These are phyloP conservation scores for Pythium apleroticum DNA, from an alignment of 352 stramenopile species.

Conservation along the genomic window DNA sequence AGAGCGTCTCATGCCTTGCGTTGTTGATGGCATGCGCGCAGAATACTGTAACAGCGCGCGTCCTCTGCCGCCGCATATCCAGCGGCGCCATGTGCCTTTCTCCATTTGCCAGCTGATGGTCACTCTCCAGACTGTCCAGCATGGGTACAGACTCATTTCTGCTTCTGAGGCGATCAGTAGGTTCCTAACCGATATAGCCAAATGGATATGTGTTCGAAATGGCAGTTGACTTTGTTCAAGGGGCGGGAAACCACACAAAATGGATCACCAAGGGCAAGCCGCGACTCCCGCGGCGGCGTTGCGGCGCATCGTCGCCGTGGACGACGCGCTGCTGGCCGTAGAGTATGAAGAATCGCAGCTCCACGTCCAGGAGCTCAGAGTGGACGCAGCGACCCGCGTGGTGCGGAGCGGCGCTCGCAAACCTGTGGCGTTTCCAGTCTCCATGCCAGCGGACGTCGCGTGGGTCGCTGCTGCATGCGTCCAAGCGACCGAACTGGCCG, in stretches of 20 bases:
- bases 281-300: slow-evolving; percentile 8
- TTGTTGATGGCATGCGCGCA: neutral
- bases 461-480: slow-evolving; percentile 15
- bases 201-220: neutral
- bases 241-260: slow-evolving; percentile 22
- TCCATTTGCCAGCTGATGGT: neutral
- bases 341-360: slow-evolving; percentile 8
- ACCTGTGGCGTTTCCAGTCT: neutral
- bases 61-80: neutral
- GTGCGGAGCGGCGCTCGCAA: slow-evolving; percentile 12
- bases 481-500: slow-evolving; percentile 7
- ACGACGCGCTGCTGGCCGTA: slow-evolving; percentile 18
- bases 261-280: slow-evolving; percentile 3
- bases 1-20: neutral
- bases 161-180: neutral
- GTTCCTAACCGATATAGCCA: neutral
- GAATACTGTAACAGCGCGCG: neutral
- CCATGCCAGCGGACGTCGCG: neutral
- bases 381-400: slow-evolving; percentile 18
- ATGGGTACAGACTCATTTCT: slow-evolving; percentile 5
- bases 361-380: neutral
- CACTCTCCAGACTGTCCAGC: no score
- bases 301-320: slow-evolving; percentile 19
- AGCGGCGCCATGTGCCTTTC: neutral
- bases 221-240: neutral